Evolutionary conservation across 2,329 filamentous ascomycete species (phyloP), one percentile per base, ranked within the genome.

Genomic region (Cladosporium sp.): DNA sequence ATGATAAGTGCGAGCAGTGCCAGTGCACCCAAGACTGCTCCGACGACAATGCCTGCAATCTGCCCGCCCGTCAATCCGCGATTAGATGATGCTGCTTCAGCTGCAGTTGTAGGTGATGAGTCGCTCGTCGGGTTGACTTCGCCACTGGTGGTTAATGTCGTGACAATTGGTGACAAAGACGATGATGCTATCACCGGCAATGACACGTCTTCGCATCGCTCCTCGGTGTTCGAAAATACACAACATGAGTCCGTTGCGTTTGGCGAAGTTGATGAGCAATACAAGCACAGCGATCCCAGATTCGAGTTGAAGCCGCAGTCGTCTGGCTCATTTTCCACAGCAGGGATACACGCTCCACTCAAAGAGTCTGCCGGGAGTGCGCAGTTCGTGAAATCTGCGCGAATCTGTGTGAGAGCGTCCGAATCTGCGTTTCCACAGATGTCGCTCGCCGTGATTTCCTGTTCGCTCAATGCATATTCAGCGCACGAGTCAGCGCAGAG

Each of bases 201-300:
- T 20, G 80, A 75, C n/a, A 99, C 87, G 44, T 81, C 80, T 43
- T 80, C 72, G 68, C 93, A 99, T 56, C 84, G 80, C 20, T 73
- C 72, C 52, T 88, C 80, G n/a, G 86, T 84, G 55, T 89, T 78
- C 4, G 91, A 84, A 61, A 83, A 89, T 63, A 90, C 85, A 69
- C 93, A 99, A 74, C 93, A 99, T 3, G 91, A 95, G 68, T 97
- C 92, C 44, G 92, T 97, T 8, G 89, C 86, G 70, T 97, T 97
- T 56, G 85, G 82, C 22, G 91, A 90, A 61, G 88, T 92, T 6
- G 83, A 77, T 37, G 81, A 79, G 69, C 93, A 99, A 69, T 93
- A 96, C 4, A 85, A 83, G 73, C 93, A 99, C 30, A 99, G 77
- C 2, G 91, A 90, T 49, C 78, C 71, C 7, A 84, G 67, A 61